These are phyloP conservation scores for Nannochloropsis oceanica DNA, from an alignment of 108 stramenopile species.

Conservation along the genomic window DNA sequence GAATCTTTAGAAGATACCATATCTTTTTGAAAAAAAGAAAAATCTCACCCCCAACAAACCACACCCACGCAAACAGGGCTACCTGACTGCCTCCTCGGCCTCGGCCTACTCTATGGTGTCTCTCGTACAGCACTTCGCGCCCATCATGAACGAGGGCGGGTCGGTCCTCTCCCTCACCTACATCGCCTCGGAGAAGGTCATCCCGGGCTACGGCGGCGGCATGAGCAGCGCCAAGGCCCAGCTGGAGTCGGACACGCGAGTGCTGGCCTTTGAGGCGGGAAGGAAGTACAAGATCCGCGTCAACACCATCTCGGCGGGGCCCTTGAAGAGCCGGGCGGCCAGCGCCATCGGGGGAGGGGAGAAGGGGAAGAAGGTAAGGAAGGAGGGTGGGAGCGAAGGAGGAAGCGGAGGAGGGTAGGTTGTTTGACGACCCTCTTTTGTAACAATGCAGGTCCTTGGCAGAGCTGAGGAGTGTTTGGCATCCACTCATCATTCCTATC, in stretches of 20 bases:
- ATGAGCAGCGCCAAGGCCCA: conserved; percentile 71
- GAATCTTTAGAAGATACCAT: too few relatives aligned
- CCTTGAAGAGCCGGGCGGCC: conserved; percentile 87
- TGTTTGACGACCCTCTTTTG: too few relatives aligned
- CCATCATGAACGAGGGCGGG: conserved; percentile 87
- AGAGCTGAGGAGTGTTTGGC: too few relatives aligned
- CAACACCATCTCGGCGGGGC: conserved; percentile 95
- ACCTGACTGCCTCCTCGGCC: conserved; percentile 87
- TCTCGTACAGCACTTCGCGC: conserved; percentile 81
- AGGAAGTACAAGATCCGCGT: conserved; percentile 81
- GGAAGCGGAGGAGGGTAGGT: too few relatives aligned
- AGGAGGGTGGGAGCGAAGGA: too few relatives aligned
- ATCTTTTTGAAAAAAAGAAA: too few relatives aligned
- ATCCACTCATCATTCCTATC: too few relatives aligned
- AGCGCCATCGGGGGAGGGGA: conserved; percentile 69
- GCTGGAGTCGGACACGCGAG: conserved; percentile 86
- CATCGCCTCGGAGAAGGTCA: conserved; percentile 94
- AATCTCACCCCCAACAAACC: too few relatives aligned
- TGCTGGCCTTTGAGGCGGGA: conserved; percentile 87
- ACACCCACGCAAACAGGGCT: conserved; percentile 51
- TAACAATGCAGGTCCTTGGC: too few relatives aligned
- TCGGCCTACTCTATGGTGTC: conserved; percentile 90
- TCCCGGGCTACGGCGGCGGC: conserved; percentile 95
- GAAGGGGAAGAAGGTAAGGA: conserved; percentile 44
- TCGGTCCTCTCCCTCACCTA: conserved; percentile 83